phyloP scores from a whole-genome alignment of 768 basidiomycete genomes.

The Imleria badia region DNA sequence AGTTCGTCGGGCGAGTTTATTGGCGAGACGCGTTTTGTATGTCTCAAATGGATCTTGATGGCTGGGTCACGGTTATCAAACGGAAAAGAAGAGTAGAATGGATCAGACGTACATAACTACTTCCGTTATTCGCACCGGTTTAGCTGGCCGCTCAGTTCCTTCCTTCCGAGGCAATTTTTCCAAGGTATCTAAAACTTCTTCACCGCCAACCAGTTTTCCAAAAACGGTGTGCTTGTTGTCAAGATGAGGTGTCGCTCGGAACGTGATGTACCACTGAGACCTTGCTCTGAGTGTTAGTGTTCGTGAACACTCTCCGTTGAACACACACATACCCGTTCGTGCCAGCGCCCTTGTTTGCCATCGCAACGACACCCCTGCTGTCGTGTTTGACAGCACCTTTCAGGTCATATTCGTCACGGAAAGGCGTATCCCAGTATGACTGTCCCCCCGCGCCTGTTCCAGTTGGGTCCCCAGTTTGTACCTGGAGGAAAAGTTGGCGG shows the following conservation, averaged over 20 bases:
- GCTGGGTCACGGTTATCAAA: slow-evolving; percentile 38
- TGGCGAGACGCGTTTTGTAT: slow-evolving; percentile 81
- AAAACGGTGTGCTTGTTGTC: slow-evolving; percentile 97
- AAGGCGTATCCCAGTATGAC: slow-evolving; percentile 93
- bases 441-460: slow-evolving; percentile 94
- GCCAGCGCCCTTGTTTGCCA: slow-evolving; percentile 93
- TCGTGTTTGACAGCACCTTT: slow-evolving; percentile 90
- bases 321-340: slow-evolving; percentile 69
- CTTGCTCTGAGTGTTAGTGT: slow-evolving; percentile 37
- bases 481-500: slow-evolving; percentile 42
- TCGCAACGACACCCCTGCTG: slow-evolving; percentile 78
- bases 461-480: slow-evolving; percentile 98
- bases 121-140: slow-evolving; percentile 82
- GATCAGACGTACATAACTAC: slow-evolving; percentile 69
- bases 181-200: slow-evolving; percentile 82
- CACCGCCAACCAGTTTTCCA: slow-evolving; percentile 94
- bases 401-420: slow-evolving; percentile 89
- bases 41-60: slow-evolving; percentile 95
- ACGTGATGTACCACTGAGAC: slow-evolving; percentile 94
- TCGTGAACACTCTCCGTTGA: not conserved
- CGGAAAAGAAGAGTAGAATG: not conserved
- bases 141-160: slow-evolving; percentile 84
- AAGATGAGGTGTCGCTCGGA: slow-evolving; percentile 77
- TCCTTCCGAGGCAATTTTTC: slow-evolving; percentile 80
- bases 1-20: slow-evolving; percentile 56